Percentiles rank a stretch among this genome's conserved stretches.
Evolutionary conservation across 169 alveolate species (phyloP).

Genomic region (Cystoisospora suis): DNA sequence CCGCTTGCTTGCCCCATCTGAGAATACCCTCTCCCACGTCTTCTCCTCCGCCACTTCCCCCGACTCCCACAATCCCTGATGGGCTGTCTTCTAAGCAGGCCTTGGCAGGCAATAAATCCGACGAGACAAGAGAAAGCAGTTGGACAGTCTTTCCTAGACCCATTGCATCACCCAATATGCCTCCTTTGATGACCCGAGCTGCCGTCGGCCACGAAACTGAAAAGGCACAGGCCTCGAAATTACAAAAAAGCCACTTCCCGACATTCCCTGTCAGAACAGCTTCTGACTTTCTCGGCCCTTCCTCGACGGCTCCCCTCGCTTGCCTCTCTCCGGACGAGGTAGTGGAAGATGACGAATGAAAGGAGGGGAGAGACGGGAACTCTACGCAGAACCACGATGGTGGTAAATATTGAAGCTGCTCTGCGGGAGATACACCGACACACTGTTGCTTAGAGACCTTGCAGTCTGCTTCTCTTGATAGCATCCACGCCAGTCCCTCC

Average conservation of each 20-base stretch:
- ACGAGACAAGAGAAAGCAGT: conserved; percentile 65
- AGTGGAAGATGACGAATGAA: no score
- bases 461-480: conserved; percentile 41
- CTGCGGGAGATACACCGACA: neutral
- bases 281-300: no score
- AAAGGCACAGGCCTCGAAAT: conserved; percentile 50
- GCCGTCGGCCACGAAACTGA: conserved; percentile 43
- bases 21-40: neutral
- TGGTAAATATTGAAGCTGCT: neutral
- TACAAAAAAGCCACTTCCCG: conserved; percentile 23
- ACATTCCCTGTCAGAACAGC: conserved; percentile 1
- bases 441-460: conserved; percentile 18
- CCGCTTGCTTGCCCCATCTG: neutral
- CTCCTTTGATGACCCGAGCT: conserved; percentile 66
- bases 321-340: no score
- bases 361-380: neutral
- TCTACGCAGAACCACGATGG: conserved; percentile 18
- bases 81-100: neutral
- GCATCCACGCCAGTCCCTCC: conserved; percentile 69
- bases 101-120: conserved; percentile 4
- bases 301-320: neutral
- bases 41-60: neutral
- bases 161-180: conserved; percentile 97
- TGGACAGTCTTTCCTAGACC: conserved; percentile 99
- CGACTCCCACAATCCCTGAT: neutral